Evolutionary conservation across 495 filamentous ascomycete species (phyloP).

Genomic region (Recurvomyces mirabilis): DNA sequence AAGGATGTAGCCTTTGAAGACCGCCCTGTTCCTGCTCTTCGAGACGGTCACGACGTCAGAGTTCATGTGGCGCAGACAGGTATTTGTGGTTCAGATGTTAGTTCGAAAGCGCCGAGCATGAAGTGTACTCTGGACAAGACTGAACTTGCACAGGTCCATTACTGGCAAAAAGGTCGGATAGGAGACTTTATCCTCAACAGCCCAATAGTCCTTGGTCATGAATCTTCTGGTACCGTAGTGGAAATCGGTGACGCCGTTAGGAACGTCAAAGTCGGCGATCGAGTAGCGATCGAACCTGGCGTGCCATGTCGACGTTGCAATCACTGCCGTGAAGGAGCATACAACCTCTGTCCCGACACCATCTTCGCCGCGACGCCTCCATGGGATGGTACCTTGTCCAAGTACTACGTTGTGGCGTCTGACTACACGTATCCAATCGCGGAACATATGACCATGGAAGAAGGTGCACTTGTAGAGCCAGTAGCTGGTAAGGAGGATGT

Average conservation of each 20-base stretch:
- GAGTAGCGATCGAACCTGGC: slow-evolving; percentile 24
- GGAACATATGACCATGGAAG: slow-evolving; percentile 15
- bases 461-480: slow-evolving; percentile 18
- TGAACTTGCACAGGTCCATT: slow-evolving; percentile 21
- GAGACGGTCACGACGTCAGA: slow-evolving; percentile 26
- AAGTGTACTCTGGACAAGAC: not conserved
- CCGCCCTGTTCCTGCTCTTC: slow-evolving; percentile 28
- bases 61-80: slow-evolving; percentile 33
- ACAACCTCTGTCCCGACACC: slow-evolving; percentile 23
- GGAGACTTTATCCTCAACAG: slow-evolving; percentile 27
- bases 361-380: slow-evolving; percentile 23
- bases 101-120: not conserved
- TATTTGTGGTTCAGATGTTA: slow-evolving; percentile 28
- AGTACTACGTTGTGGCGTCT: slow-evolving; percentile 13
- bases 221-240: slow-evolving; percentile 19
- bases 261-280: slow-evolving; percentile 16
- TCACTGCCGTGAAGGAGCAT: slow-evolving; percentile 17
- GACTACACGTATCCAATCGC: slow-evolving; percentile 17
- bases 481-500: too few species aligned
- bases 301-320: slow-evolving; percentile 23
- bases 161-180: slow-evolving; percentile 32
- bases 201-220: slow-evolving; percentile 27
- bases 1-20: slow-evolving; percentile 32
- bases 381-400: slow-evolving; percentile 17
- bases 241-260: slow-evolving; percentile 15